Conservation (phyloP, 441 rosid species). For the Codiaeum variegatum region DNA sequence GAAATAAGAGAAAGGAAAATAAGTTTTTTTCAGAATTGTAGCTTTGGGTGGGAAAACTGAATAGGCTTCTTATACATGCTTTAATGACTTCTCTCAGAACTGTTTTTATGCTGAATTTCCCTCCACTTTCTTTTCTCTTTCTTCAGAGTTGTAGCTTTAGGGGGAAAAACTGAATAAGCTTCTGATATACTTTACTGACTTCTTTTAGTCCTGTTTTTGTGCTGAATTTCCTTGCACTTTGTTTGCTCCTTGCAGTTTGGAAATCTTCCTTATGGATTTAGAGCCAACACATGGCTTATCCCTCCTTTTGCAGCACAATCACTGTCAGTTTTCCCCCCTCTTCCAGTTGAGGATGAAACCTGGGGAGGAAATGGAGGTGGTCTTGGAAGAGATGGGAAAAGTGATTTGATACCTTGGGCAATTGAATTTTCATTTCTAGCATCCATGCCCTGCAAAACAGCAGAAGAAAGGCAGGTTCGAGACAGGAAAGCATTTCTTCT, state of each 20-base stretch:
- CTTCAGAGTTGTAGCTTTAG: not conserved
- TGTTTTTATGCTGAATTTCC: not conserved
- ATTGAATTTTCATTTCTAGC: conserved; percentile 51
- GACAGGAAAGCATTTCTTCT: conserved; percentile 73
- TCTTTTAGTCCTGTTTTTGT: not conserved
- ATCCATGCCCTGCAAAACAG: conserved; percentile 56
- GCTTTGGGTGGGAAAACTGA: not conserved
- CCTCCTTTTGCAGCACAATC: conserved; percentile 48
- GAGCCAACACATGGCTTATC: conserved; percentile 70
- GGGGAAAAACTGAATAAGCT: not conserved
- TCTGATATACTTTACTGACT: not conserved
- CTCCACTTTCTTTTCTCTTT: conserved; percentile 3
- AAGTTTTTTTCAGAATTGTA: not conserved
- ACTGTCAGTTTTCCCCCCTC: conserved; percentile 38
- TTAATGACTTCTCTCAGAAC: not conserved
- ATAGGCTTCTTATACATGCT: not conserved
- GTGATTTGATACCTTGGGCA: conserved; percentile 59
- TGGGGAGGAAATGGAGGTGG: conserved; percentile 81
- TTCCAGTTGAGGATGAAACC: conserved; percentile 56
- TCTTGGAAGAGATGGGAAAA: conserved; percentile 54
- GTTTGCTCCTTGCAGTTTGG: conserved; percentile 45
- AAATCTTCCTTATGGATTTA: conserved; percentile 68
- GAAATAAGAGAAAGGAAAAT: not conserved
- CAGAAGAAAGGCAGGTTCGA: conserved; percentile 63
- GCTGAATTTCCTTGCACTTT: not conserved